A percentile compares a stretch with the other conserved stretches of the same genome.
Evolutionary conservation across 2,329 filamentous ascomycete genomes (phyloP).

Genomic region (Sarocladium strictum): DNA sequence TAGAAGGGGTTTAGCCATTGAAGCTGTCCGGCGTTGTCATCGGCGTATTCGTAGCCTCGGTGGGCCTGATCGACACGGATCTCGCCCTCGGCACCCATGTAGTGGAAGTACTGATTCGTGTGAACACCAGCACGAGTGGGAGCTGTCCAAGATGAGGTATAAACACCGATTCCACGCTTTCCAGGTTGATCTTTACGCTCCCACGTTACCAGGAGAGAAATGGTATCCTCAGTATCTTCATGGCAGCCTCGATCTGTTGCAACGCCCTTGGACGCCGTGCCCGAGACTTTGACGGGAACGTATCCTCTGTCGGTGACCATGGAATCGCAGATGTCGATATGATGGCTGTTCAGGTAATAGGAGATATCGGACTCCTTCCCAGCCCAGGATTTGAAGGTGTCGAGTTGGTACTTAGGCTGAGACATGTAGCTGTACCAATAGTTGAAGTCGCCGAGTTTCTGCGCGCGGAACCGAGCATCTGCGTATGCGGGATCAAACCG

Average conservation of each 20-base stretch:
- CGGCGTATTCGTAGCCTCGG: conserved; percentile 90
- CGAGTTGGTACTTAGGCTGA: conserved; percentile 83
- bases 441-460: conserved; percentile 85
- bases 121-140: conserved; percentile 92
- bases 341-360: conserved; percentile 94
- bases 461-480: conserved; percentile 73
- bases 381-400: conserved; percentile 94
- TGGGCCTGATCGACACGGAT: conserved; percentile 89
- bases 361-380: conserved; percentile 89
- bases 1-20: conserved; percentile 94
- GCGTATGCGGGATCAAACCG: conserved; percentile 90
- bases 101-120: conserved; percentile 96
- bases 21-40: conserved; percentile 63
- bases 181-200: conserved; percentile 60
- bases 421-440: conserved; percentile 98
- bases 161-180: conserved; percentile 79
- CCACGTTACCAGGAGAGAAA: conserved; percentile 87
- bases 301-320: conserved; percentile 75
- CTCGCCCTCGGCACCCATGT: conserved; percentile 78
- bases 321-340: conserved; percentile 86
- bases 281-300: conserved; percentile 72
- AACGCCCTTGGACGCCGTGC: conserved; percentile 70
- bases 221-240: conserved; percentile 82
- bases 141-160: conserved; percentile 92
- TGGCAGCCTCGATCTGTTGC: conserved; percentile 75